Base-by-base conservation (phyloP, 441 rosid species). In the Jatropha multifida region DNA sequence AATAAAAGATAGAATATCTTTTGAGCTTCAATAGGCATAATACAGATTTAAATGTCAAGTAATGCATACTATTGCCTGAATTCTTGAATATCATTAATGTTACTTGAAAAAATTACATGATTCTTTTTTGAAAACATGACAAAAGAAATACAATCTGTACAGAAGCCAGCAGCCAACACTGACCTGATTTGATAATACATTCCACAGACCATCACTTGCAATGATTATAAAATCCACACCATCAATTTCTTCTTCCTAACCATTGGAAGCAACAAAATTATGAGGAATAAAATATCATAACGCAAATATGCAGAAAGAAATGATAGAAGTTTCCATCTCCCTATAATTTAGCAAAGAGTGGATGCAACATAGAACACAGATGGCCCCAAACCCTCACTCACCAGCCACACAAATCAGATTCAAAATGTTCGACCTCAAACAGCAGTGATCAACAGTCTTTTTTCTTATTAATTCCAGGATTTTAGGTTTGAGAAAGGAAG, bases 131-230 rank as follows among this genome's bases (percentile, higher is more conserved):
- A n/a, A n/a, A 0, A 6, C 10, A 6, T 44, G 1, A 6, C 0
- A 44, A 44, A 42, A 42, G 4, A 3, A 8, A 5, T 44, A 44
- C 48, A 44, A 11, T 44, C 48, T 44, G 48, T 11, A 44, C 48
- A 44, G 48, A 11, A 44, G 10, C 48, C 10, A 11, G 8, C 7
- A 72, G 71, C 10, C 56, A 64, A 60, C 4, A 51, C 82, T 73
- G 65, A 87, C 97, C 92, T 86, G 66, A 85, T 93, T 93, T 72
- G 95, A 86, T 61, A 93, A 73, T 69, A 91, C 97, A 87, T 91
- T 89, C 95, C 98, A 93, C 44, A 93, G 87, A 67, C 97, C 98
- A 84, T 91, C 98, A 37, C 97, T 91, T 27, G 97, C 95, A 72
- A 93, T 85, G 59, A 93, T 83, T 72, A 93, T 81, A 77, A 93